Evolutionary conservation across 2,329 filamentous ascomycete species (phyloP).

Genomic region (Ceratocystis lukuohia): DNA sequence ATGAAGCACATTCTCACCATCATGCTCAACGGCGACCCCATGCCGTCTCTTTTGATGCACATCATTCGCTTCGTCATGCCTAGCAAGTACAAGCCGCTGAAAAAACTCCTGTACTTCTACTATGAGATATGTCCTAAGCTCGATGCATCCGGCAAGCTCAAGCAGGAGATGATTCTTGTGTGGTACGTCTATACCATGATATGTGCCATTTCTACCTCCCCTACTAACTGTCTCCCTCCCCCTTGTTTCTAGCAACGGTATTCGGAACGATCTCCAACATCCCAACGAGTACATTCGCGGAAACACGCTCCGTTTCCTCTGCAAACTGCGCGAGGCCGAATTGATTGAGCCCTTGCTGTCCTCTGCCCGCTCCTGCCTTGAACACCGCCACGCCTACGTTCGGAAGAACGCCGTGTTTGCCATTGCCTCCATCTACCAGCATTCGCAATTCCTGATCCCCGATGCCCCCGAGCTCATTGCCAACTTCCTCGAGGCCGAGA

Average conservation of each 20-base stretch:
- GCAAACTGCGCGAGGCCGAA: slow-evolving; percentile 89
- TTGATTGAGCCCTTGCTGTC: slow-evolving; percentile 92
- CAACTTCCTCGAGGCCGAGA: slow-evolving; percentile 79
- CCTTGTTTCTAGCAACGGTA: slow-evolving; percentile 61
- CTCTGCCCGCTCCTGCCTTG: slow-evolving; percentile 79
- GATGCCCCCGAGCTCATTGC: slow-evolving; percentile 88
- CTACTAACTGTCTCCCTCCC: neutral
- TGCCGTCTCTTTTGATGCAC: slow-evolving; percentile 94
- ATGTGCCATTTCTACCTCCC: slow-evolving; percentile 22
- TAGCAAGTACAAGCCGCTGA: slow-evolving; percentile 86
- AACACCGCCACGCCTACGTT: slow-evolving; percentile 93
- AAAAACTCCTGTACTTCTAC: slow-evolving; percentile 98
- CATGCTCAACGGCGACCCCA: slow-evolving; percentile 96
- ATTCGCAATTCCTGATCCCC: slow-evolving; percentile 83
- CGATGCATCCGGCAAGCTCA: slow-evolving; percentile 81
- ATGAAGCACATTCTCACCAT: slow-evolving; percentile 93
- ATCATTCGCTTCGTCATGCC: slow-evolving; percentile 99
- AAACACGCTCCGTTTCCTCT: slow-evolving; percentile 94
- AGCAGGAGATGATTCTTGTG: slow-evolving; percentile 99
- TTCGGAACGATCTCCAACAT: slow-evolving; percentile 92
- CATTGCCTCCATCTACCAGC: slow-evolving; percentile 78
- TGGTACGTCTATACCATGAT: slow-evolving; percentile 45
- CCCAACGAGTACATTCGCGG: slow-evolving; percentile 97
- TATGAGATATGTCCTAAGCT: slow-evolving; percentile 98
- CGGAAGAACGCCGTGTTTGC: slow-evolving; percentile 97